These are phyloP conservation scores for Sarocladiaceae sp. DNA, from an alignment of 2,329 filamentous ascomycete genomes.

Conservation along the genomic window DNA sequence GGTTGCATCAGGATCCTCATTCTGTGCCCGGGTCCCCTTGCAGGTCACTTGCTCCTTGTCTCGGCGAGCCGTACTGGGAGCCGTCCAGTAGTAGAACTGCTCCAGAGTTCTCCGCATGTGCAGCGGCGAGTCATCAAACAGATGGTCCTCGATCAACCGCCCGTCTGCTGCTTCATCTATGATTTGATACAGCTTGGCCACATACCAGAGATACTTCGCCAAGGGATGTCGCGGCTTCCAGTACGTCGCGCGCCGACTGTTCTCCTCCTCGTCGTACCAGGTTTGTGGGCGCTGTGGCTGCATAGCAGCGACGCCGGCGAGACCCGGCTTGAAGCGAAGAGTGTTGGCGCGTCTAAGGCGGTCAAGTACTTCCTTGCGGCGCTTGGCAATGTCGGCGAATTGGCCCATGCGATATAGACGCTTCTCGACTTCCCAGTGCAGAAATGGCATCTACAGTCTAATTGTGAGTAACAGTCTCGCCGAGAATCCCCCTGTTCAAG, in stretches of 20 bases:
- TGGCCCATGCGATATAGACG: constrained; percentile 14
- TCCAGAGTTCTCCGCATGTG: constrained; percentile 29
- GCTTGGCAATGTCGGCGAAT: constrained; percentile 14
- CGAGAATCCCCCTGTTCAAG: not conserved
- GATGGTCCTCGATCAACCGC: constrained; percentile 17
- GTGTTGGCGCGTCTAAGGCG: constrained; percentile 13
- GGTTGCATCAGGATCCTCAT: constrained; percentile 12
- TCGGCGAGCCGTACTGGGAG: constrained; percentile 24
- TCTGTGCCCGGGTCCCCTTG: constrained; percentile 17
- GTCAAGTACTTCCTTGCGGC: constrained; percentile 11
- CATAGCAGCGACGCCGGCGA: constrained; percentile 12
- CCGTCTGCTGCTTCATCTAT: constrained; percentile 16
- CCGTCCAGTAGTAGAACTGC: constrained; percentile 30
- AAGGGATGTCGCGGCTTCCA: constrained; percentile 13
- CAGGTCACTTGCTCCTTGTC: constrained; percentile 24
- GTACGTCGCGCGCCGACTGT: not conserved
- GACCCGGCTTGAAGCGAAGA: constrained; percentile 6
- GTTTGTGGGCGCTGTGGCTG: constrained; percentile 8
- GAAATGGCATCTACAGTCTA: constrained; percentile 13
- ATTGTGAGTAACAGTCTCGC: not conserved
- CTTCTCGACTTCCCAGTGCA: constrained; percentile 16
- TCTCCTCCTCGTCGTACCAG: constrained; percentile 9
- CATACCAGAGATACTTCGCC: constrained; percentile 17
- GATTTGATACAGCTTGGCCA: constrained; percentile 14
- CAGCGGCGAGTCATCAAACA: constrained; percentile 18